A percentile compares a stretch with the other conserved stretches of the same genome.
phyloP scores from a whole-genome alignment of 1,284 basidiomycete genomes.

The Neolentinus lepideus region DNA sequence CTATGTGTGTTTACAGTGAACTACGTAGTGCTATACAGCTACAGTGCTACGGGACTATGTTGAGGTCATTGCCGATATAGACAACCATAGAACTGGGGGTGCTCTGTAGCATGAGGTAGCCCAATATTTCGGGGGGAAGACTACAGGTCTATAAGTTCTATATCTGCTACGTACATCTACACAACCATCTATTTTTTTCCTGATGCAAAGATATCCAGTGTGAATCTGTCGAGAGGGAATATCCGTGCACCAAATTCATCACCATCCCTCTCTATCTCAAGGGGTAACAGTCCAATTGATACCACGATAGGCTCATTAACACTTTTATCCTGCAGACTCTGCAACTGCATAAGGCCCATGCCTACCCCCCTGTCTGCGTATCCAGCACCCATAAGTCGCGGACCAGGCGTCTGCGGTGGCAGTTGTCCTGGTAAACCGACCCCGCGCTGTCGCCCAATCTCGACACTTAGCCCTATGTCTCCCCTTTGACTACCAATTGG shows the following conservation, averaged over 20 bases:
- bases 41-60: too few species aligned
- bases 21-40: too few species aligned
- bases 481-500: constrained; percentile 40
- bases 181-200: too few species aligned
- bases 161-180: too few species aligned
- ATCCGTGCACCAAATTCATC: constrained; percentile 35
- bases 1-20: too few species aligned
- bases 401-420: constrained; percentile 49
- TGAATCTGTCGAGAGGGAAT: constrained; percentile 70
- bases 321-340: constrained; percentile 20
- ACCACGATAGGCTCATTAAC: constrained; percentile 58
- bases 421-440: constrained; percentile 18
- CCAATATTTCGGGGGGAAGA: too few species aligned
- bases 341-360: neutral
- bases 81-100: too few species aligned
- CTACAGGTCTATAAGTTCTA: too few species aligned
- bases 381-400: constrained; percentile 25
- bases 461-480: constrained; percentile 50
- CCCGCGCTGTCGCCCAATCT: constrained; percentile 52
- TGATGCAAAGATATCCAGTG: constrained; percentile 68
- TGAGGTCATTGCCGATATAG: too few species aligned
- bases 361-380: neutral
- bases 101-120: too few species aligned
- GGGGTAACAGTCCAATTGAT: constrained; percentile 57
- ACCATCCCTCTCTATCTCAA: constrained; percentile 13